Conservation (phyloP, 257 asterid genomes). For the Rubia yunnanensis region DNA sequence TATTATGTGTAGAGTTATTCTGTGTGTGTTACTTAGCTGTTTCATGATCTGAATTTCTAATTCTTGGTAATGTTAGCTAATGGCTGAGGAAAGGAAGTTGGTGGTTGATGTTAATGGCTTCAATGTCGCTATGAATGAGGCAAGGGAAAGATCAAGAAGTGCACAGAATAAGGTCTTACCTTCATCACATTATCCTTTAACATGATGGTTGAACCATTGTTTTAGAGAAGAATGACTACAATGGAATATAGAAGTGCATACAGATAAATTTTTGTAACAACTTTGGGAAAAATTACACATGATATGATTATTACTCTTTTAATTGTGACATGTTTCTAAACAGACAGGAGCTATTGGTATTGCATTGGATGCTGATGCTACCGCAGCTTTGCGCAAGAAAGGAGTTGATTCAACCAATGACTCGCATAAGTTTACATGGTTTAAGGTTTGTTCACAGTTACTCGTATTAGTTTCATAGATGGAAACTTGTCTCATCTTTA, state of each 20-base stretch:
- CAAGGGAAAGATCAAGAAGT: conserved; percentile 88
- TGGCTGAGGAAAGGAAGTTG: conserved; percentile 97
- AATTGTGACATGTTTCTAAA: conserved; percentile 1
- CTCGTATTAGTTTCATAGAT: neutral
- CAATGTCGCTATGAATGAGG: conserved; percentile 64
- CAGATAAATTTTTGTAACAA: neutral
- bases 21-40: neutral
- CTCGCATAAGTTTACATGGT: conserved; percentile 73
- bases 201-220: neutral
- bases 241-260: neutral
- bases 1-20: neutral
- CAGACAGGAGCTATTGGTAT: conserved; percentile 77
- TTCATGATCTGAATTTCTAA: conserved; percentile 13
- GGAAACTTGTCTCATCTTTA: conserved; percentile 2
- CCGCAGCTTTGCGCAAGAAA: conserved; percentile 66
- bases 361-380: conserved; percentile 93
- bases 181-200: neutral
- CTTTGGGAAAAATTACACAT: neutral
- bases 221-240: neutral
- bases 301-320: neutral
- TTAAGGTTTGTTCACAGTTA: conserved; percentile 44
- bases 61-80: conserved; percentile 42
- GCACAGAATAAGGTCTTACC: conserved; percentile 77
- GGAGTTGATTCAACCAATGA: conserved; percentile 74
- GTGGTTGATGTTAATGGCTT: conserved; percentile 74